These are phyloP conservation scores for Neoboletus magnificus DNA, from an alignment of 768 basidiomycete genomes.

Conservation along the genomic window DNA sequence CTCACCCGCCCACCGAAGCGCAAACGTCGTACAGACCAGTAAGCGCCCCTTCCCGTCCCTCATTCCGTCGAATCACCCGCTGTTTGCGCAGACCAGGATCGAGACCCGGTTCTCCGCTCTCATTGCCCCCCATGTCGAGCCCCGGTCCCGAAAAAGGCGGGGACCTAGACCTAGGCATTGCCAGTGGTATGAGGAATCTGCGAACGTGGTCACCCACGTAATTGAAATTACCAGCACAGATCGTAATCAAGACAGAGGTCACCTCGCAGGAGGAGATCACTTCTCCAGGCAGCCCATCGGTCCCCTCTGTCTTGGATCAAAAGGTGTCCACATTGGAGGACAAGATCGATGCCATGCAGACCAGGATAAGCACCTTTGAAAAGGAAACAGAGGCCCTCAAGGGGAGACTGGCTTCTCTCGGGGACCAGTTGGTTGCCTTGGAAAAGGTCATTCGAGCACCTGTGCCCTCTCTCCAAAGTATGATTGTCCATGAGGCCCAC, in stretches of 20 bases:
- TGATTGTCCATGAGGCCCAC: constrained; percentile 1
- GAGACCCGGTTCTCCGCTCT: constrained; percentile 12
- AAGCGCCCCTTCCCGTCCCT: not conserved
- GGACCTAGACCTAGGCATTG: not conserved
- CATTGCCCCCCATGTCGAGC: constrained; percentile 11
- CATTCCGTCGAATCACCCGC: not conserved
- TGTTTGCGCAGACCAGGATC: not conserved
- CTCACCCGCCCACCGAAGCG: constrained; percentile 9
- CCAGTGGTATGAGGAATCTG: not conserved
- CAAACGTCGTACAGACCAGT: not conserved
- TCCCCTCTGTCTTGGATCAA: not conserved
- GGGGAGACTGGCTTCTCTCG: constrained; percentile 1
- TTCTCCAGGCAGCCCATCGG: not conserved
- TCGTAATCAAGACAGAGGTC: not conserved
- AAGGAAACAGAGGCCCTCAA: constrained; percentile 1
- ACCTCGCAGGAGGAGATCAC: not conserved
- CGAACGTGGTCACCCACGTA: not conserved
- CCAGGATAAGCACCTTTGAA: not conserved
- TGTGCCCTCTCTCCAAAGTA: not conserved
- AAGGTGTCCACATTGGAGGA: not conserved
- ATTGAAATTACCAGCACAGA: not conserved
- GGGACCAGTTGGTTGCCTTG: constrained; percentile 3
- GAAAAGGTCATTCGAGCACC: not conserved
- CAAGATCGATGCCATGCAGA: not conserved
- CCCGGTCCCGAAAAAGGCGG: not conserved